Conservation (phyloP, 192 early-diverging fungal genomes). For the Coemansia sp. region DNA sequence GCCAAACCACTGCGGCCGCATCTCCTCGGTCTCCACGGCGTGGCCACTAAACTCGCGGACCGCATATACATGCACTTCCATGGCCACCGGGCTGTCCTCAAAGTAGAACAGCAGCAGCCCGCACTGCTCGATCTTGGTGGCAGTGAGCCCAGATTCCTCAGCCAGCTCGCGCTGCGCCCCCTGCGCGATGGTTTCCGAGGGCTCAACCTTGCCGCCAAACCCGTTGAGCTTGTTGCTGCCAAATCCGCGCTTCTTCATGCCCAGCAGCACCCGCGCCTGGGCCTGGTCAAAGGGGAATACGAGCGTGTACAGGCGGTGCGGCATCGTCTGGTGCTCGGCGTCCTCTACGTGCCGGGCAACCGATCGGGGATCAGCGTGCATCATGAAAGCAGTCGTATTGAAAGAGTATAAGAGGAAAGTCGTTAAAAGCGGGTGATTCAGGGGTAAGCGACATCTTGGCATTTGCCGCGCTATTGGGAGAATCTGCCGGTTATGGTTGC, state of each 20-base stretch:
- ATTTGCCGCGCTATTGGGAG: too few relatives aligned
- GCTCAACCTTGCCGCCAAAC: slow-evolving; percentile 77
- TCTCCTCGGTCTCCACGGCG: slow-evolving; percentile 67
- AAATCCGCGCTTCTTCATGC: slow-evolving; percentile 80
- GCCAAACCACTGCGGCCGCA: slow-evolving; percentile 69
- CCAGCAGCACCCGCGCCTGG: slow-evolving; percentile 55
- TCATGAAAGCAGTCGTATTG: not conserved
- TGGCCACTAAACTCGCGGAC: slow-evolving; percentile 45
- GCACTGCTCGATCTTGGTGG: slow-evolving; percentile 38
- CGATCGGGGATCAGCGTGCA: slow-evolving; percentile 10
- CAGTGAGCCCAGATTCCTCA: slow-evolving; percentile 56
- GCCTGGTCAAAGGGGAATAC: slow-evolving; percentile 29
- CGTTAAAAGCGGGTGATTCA: not conserved
- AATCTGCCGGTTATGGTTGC: not conserved
- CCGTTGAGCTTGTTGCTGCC: slow-evolving; percentile 66
- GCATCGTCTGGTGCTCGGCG: slow-evolving; percentile 11
- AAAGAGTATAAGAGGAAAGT: not conserved
- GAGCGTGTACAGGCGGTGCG: slow-evolving; percentile 42
- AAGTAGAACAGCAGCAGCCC: slow-evolving; percentile 65
- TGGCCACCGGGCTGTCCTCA: slow-evolving; percentile 55
- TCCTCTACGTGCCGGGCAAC: slow-evolving; percentile 34
- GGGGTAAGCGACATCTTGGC: too few relatives aligned
- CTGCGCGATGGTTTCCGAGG: slow-evolving; percentile 57
- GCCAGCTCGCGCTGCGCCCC: slow-evolving; percentile 63
- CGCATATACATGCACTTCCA: slow-evolving; percentile 66